A percentile compares a stretch with the other conserved stretches of the same genome.
Evolutionary conservation across 2,329 filamentous ascomycete genomes (phyloP).

Genomic region (Daldinia sp.): DNA sequence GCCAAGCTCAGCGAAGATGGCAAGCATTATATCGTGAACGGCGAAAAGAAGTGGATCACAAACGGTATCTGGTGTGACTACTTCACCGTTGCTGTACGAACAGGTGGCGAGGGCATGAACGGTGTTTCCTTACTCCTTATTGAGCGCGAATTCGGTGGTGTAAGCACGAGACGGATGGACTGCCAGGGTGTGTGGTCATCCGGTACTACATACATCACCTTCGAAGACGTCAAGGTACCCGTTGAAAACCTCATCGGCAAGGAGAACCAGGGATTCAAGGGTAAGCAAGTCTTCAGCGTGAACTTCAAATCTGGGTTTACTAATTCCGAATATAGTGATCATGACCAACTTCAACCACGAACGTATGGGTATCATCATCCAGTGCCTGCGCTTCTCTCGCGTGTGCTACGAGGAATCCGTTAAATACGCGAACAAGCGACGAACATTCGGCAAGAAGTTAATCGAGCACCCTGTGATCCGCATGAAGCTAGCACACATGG

Average conservation of each 20-base stretch:
- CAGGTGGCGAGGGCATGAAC: constrained; percentile 89
- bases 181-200: constrained; percentile 97
- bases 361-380: constrained; percentile 98
- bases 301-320: neutral
- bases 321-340: constrained; percentile 70
- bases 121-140: constrained; percentile 92
- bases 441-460: constrained; percentile 95
- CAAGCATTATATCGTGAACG: constrained; percentile 99
- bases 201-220: constrained; percentile 97
- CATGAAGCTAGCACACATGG: constrained; percentile 98
- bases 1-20: constrained; percentile 94
- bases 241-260: constrained; percentile 99
- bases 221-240: constrained; percentile 98
- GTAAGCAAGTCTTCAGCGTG: constrained; percentile 54
- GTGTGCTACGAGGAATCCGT: constrained; percentile 97
- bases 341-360: constrained; percentile 99
- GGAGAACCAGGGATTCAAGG: constrained; percentile 96
- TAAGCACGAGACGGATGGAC: constrained; percentile 95
- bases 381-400: constrained; percentile 92
- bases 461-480: constrained; percentile 98
- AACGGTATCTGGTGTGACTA: constrained; percentile 98
- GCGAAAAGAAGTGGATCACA: constrained; percentile 99
- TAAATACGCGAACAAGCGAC: constrained; percentile 97
- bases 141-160: constrained; percentile 84
- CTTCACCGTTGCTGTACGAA: constrained; percentile 96